Evolutionary conservation across 2,329 filamentous ascomycete genomes (phyloP), one percentile per base, ranked within the genome.

Genomic region (Beauveria sp.): DNA sequence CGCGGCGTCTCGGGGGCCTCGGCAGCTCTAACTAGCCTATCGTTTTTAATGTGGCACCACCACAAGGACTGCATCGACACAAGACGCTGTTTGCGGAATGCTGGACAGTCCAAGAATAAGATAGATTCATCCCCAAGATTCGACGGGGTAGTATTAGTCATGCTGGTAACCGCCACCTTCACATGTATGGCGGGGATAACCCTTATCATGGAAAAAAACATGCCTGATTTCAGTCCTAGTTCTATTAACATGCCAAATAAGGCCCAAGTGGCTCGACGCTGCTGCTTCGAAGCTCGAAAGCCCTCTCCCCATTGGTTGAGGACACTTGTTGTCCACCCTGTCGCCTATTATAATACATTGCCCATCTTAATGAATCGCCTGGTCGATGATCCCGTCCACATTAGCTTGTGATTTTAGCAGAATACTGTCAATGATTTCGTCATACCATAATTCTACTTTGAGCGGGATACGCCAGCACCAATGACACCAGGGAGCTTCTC

Each of bases 401-500:
- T 40, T n/a, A 16, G 20, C 34, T 24, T 51, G 28, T 16, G 9
- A 4, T 18, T n/a, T 24, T 3, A 6, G 18, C 22, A 43, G 16
- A 58, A 22, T 10, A 43, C 7, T 30, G 6, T 38, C 14, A 16
- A 20, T 4, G 24, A 30, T 30, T 18, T 7, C 20, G 10, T 45
- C 24, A 16, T 14, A 46, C 45, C 47, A 16, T 24, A 24, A 10
- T 7, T 28, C 50, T 58, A 84, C 74, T 87, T 91, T 40, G 86
- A 81, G 62, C 86, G 84, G 66, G 88, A 90, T 43, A 99, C 93
- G 65, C 95, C 95, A 53, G 95, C 95, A n/a, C 92, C 91, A 73
- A 99, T 93, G 9, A 99, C 93, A 68, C 92, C 92, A 0, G 95
- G 95, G 65, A 98, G 79, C 75, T 92, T 89, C 78, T 96, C 87